These are phyloP conservation scores for Cornus suecica DNA, from an alignment of 148 eudicot species.

Conservation along the genomic window DNA sequence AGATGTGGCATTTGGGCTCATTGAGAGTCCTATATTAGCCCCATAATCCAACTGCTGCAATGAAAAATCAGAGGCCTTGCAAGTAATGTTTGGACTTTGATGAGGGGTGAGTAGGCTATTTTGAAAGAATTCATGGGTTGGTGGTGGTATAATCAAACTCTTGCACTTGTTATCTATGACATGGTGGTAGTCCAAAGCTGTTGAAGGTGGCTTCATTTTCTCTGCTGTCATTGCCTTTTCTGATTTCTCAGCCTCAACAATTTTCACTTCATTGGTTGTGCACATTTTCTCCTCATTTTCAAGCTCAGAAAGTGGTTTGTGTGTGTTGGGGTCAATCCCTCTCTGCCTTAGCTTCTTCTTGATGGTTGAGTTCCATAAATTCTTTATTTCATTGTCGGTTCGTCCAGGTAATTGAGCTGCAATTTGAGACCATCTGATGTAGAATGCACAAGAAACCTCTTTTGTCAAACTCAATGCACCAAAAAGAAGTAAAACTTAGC, in stretches of 20 bases:
- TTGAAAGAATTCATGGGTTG: conserved; percentile 34
- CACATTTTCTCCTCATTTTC: conserved; percentile 43
- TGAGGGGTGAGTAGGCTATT: conserved; percentile 28
- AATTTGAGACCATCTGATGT: conserved; percentile 86
- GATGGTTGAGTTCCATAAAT: conserved; percentile 85
- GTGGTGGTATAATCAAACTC: conserved; percentile 3
- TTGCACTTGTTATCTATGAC: conserved; percentile 11
- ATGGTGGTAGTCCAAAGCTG: background rate
- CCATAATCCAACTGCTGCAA: conserved; percentile 33
- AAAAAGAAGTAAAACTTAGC: background rate
- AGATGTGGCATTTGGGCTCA: conserved; percentile 23
- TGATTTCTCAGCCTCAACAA: conserved; percentile 2
- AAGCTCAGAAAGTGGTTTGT: conserved; percentile 64
- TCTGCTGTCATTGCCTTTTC: conserved; percentile 16
- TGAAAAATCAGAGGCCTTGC: conserved; percentile 19
- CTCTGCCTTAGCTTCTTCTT: conserved; percentile 86
- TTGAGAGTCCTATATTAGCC: conserved; percentile 9
- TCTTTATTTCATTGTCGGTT: conserved; percentile 92
- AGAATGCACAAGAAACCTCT: background rate
- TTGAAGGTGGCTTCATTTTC: conserved; percentile 17
- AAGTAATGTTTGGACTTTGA: conserved; percentile 25
- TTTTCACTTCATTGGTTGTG: conserved; percentile 10
- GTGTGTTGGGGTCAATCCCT: conserved; percentile 91
- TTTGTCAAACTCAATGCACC: too few species aligned
- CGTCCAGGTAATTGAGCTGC: conserved; percentile 90